A percentile compares a stretch with the other conserved stretches of the same genome.
Conservation (phyloP, 2,329 filamentous ascomycete species). For the Stagonosporopsis rhizophila region DNA sequence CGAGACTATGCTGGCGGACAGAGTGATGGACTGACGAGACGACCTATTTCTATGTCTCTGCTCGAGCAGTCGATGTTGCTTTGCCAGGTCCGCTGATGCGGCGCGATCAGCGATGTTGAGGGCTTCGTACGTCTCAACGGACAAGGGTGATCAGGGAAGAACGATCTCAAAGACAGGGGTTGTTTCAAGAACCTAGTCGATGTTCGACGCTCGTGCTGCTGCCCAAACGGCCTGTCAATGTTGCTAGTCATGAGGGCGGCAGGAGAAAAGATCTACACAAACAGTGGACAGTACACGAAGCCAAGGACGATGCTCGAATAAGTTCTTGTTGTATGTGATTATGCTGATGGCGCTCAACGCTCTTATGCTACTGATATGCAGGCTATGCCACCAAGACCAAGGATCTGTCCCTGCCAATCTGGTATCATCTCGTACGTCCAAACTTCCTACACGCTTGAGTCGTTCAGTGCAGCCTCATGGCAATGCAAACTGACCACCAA, state of each 20-base stretch:
- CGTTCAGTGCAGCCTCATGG: neutral
- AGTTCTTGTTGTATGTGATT: constrained; percentile 5
- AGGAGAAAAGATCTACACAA: neutral
- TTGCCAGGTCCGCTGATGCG: neutral
- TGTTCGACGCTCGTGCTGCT: neutral
- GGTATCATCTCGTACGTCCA: constrained; percentile 10
- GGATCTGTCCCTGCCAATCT: constrained; percentile 1
- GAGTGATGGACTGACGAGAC: no score
- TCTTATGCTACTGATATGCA: constrained; percentile 8
- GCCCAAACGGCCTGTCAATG: neutral
- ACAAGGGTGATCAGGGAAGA: neutral
- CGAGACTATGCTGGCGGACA: neutral
- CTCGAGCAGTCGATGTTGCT: neutral
- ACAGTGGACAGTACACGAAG: neutral
- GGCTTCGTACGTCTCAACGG: neutral
- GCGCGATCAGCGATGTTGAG: neutral
- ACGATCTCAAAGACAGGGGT: neutral
- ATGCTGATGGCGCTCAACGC: constrained; percentile 1
- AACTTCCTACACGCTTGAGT: neutral
- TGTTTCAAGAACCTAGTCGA: neutral
- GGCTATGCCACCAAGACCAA: constrained; percentile 8
- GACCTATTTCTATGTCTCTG: no score
- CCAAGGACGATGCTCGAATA: neutral
- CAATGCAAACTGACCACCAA: constrained; percentile 46
- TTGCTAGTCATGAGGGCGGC: neutral